Evolutionary conservation across 495 filamentous ascomycete species (phyloP).

Genomic region (Hypoxylon intermedium): DNA sequence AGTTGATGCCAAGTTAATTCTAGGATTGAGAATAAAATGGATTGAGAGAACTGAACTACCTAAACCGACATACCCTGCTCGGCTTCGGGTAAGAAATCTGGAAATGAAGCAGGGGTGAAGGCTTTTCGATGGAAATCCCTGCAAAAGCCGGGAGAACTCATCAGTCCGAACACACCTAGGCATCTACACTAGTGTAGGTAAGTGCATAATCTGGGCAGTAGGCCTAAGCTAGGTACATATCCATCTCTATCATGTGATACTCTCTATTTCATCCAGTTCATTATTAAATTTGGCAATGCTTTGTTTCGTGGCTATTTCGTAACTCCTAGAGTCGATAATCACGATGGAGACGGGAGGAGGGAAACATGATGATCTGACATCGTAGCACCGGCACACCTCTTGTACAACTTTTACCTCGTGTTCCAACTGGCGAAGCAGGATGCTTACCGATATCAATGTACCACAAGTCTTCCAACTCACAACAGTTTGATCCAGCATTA

Average conservation of each 20-base stretch:
- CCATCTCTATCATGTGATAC: slow-evolving; percentile 22
- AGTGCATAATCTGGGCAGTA: slow-evolving; percentile 6
- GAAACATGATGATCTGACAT: background rate
- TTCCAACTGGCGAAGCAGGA: slow-evolving; percentile 26
- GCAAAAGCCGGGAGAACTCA: slow-evolving; percentile 6
- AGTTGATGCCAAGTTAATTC: background rate
- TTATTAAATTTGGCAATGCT: background rate
- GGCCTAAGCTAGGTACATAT: background rate
- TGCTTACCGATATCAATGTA: slow-evolving; percentile 20
- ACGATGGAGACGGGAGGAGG: background rate
- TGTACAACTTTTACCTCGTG: slow-evolving; percentile 27
- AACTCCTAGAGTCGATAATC: background rate
- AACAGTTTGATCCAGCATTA: background rate
- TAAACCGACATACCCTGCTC: too few species aligned
- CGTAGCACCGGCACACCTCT: slow-evolving; percentile 9
- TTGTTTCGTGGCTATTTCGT: too few species aligned
- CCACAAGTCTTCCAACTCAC: slow-evolving; percentile 10
- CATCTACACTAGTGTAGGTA: too few species aligned
- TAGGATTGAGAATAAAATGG: too few species aligned
- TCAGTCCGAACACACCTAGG: slow-evolving; percentile 4
- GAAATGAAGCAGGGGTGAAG: too few species aligned
- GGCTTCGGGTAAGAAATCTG: too few species aligned
- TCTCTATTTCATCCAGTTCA: slow-evolving; percentile 4
- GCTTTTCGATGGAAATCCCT: background rate
- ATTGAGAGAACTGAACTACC: too few species aligned